Percentiles rank a stretch among this genome's conserved stretches.
phyloP scores from a whole-genome alignment of 1,284 basidiomycete genomes.

The Xerocomus cyaneibrunnescens region DNA sequence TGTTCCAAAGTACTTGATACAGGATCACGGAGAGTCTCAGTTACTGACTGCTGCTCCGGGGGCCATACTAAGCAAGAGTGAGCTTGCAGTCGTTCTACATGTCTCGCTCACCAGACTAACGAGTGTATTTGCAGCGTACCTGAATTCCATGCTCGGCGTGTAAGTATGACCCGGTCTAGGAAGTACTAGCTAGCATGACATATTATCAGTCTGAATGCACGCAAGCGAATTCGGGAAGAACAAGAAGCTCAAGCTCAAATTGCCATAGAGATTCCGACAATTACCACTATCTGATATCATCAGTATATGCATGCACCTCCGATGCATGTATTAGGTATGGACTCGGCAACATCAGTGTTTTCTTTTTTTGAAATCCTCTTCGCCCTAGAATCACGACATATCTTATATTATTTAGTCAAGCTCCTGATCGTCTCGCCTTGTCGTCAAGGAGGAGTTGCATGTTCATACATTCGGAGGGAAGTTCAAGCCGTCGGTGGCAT shows the following conservation, averaged over 20 bases:
- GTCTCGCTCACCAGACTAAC: neutral
- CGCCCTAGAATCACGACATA: too few relatives aligned
- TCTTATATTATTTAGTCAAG: neutral
- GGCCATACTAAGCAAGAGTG: slow-evolving; percentile 19
- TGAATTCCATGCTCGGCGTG: slow-evolving; percentile 29
- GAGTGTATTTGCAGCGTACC: slow-evolving; percentile 15
- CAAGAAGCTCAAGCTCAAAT: slow-evolving; percentile 1
- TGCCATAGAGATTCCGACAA: slow-evolving; percentile 15
- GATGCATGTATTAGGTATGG: too few relatives aligned
- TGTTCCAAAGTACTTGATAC: slow-evolving; percentile 14
- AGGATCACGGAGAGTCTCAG: neutral
- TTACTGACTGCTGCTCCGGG: slow-evolving; percentile 12
- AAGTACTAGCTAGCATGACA: neutral
- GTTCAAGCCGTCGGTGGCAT: neutral
- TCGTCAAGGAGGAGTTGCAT: too few relatives aligned
- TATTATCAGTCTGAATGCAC: slow-evolving; percentile 17
- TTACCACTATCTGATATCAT: too few relatives aligned
- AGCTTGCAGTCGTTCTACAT: neutral
- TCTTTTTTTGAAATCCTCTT: too few relatives aligned
- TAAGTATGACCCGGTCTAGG: slow-evolving; percentile 4
- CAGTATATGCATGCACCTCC: too few relatives aligned
- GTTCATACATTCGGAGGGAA: neutral
- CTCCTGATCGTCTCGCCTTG: neutral
- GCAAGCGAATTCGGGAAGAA: slow-evolving; percentile 14
- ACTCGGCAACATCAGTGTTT: too few relatives aligned